phyloP scores from a whole-genome alignment of 768 basidiomycete species.

The Leccinum barrowsii region DNA sequence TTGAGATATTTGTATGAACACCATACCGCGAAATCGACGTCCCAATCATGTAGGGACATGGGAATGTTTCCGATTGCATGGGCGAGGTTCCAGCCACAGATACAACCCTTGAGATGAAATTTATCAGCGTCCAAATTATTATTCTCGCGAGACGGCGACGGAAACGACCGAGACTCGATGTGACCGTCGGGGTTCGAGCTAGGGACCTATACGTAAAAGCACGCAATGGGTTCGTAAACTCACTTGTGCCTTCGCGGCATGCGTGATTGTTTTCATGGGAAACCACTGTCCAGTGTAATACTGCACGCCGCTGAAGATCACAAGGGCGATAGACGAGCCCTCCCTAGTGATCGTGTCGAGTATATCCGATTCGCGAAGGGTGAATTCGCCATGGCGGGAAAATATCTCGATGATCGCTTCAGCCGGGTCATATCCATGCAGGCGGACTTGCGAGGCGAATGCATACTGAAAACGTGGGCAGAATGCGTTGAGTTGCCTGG shows the following conservation, averaged over 20 bases:
- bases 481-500: slow-evolving; percentile 11
- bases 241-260: slow-evolving; percentile 81
- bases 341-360: slow-evolving; percentile 67
- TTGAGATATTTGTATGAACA: slow-evolving; percentile 99
- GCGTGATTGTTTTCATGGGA: slow-evolving; percentile 80
- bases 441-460: slow-evolving; percentile 83
- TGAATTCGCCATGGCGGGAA: slow-evolving; percentile 82
- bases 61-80: slow-evolving; percentile 95
- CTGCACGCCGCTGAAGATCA: slow-evolving; percentile 91
- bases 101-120: slow-evolving; percentile 64
- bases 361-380: slow-evolving; percentile 87
- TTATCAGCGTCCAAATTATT: slow-evolving; percentile 11
- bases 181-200: slow-evolving; percentile 6
- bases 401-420: slow-evolving; percentile 73
- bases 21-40: slow-evolving; percentile 97
- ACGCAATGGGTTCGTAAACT: slow-evolving; percentile 22
- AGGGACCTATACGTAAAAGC: slow-evolving; percentile 25
- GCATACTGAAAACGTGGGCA: slow-evolving; percentile 65
- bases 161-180: slow-evolving; percentile 2
- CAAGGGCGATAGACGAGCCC: slow-evolving; percentile 78
- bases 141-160: slow-evolving; percentile 8
- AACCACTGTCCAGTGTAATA: slow-evolving; percentile 98
- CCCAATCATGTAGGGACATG: slow-evolving; percentile 86
- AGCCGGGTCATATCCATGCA: slow-evolving; percentile 74
- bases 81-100: slow-evolving; percentile 95